Conservation (phyloP, 2,329 filamentous ascomycete species). For the Pleomassaria siparia region DNA sequence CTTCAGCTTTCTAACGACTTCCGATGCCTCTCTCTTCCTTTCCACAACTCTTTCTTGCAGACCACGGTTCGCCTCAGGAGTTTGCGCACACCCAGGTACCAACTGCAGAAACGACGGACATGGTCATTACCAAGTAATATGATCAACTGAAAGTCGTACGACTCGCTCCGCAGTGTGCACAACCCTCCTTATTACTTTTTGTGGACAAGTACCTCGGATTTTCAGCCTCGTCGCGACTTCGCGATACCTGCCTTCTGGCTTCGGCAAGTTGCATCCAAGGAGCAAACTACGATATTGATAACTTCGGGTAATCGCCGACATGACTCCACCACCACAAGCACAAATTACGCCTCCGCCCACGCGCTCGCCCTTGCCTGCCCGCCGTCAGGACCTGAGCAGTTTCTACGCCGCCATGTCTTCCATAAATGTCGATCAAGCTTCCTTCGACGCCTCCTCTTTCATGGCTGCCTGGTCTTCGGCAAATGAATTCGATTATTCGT, state of each 20-base stretch:
- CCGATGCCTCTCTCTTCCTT: not conserved
- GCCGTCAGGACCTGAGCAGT: conserved; percentile 9
- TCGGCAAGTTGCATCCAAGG: not conserved
- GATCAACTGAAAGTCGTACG: not conserved
- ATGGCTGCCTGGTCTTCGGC: not conserved
- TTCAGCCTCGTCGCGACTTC: not conserved
- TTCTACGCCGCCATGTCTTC: conserved; percentile 13
- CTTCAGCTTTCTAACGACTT: not conserved
- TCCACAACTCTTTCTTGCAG: not conserved
- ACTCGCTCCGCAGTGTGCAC: not conserved
- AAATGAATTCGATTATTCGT: conserved; percentile 1
- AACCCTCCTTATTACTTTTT: conserved; percentile 1
- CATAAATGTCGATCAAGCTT: conserved; percentile 10
- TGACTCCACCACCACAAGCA: not conserved
- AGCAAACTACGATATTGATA: no score
- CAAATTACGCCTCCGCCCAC: not conserved
- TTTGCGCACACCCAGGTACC: not conserved
- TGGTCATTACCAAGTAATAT: not conserved
- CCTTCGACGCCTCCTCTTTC: conserved; percentile 3
- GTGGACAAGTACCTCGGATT: not conserved
- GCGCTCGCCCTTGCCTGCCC: not conserved
- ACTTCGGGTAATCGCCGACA: not conserved
- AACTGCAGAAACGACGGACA: not conserved
- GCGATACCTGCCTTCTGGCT: not conserved
- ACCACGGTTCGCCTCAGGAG: not conserved